Evolutionary conservation across 2,329 filamentous ascomycete genomes (phyloP), one percentile per base, ranked within the genome.

Genomic region (Cladophialophora bantiana): DNA sequence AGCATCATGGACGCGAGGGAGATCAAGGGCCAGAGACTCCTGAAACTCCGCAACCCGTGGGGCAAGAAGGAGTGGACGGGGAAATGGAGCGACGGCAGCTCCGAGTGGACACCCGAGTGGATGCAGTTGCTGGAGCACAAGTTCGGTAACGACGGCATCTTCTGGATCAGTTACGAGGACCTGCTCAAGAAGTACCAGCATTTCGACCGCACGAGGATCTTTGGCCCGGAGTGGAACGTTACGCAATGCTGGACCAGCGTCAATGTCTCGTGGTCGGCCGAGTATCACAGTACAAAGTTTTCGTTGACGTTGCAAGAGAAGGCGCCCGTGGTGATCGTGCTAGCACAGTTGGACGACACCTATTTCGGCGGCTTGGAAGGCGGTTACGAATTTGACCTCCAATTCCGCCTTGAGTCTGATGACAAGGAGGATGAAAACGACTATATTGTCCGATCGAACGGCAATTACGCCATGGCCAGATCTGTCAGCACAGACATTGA

Each of bases 31-130:
- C 80, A 88, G 34, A 85, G 89, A 1, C 80, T 93, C 1, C 80
- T 93, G n/a, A 59, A 40, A 4, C 20, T 40, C 12, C 87, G 89
- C 70, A 95, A 95, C 72, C 92, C 92, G 0, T 95, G 91, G 92
- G 92, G 92, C 1, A 88, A 88, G 70, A 87, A 86, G 36, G 92
- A 93, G 77, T 95, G 92, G 91, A 90, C 86, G 35, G 92, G 92
- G 1, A 83, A 90, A 1, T 95, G 92, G 91, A 89, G 86, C 42
- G 92, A 95, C 74, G 92, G 92, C 0, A 92, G 90, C 6, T 90
- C 92, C 73, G 89, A 94, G 77, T 96, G 92, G 92, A 94, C 90
- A 0, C 83, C 90, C 0, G 89, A 93, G 71, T 92, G 90, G 86
- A 88, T 94, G 78, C 79, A 88, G 67, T 88, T 89, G 72, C 83